Evolutionary conservation across 78 protist species (phyloP), one percentile per base, ranked within the genome.

Genomic region (Tieghemostelium lacteum): DNA sequence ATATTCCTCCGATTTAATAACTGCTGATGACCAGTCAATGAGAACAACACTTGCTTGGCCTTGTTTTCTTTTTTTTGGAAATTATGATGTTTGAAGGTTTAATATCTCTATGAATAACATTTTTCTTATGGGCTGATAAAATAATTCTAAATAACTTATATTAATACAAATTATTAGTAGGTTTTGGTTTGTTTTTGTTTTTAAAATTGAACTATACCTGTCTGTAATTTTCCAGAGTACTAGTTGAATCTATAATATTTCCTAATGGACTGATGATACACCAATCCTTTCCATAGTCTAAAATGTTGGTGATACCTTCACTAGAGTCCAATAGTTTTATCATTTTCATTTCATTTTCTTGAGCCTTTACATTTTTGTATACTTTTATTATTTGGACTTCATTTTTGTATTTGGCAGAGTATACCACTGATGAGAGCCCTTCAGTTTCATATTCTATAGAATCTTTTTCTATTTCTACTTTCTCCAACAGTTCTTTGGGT

Each of bases 21-120:
- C 29, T 60, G 65, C 24, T 7, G 65, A 60, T 12, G 65, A 60
- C 65, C 65, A 60, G 12, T 28, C 65, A 60, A 60, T 60, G 65
- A 60, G 65, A 60, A 60, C 5, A 14, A 17, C 26, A 52, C 57
- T 17, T n/a, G n/a, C n/a, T n/a, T n/a, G n/a, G n/a, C n/a, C n/a
- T n/a, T n/a, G n/a, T n/a, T 45, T 6, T 6, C 10, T 45, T 10
- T 45, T 45, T 6, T 14, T 45, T 10, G 6, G 52, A 45, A 14
- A 45, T 45, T 45, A 45, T 45, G 10, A 45, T 45, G 10, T 45
- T 45, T 45, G 52, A 45, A 45, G 52, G 52, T 45, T 10, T 45
- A 45, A 45, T 45, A 45, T 45, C 52, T 14, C 52, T 6, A 10
- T 45, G 52, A 45, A 45, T 10, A 14, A 45, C 10, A 14, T 45